Evolutionary conservation across 2,329 filamentous ascomycete species (phyloP).

Genomic region (Tolypocladium nubicola): DNA sequence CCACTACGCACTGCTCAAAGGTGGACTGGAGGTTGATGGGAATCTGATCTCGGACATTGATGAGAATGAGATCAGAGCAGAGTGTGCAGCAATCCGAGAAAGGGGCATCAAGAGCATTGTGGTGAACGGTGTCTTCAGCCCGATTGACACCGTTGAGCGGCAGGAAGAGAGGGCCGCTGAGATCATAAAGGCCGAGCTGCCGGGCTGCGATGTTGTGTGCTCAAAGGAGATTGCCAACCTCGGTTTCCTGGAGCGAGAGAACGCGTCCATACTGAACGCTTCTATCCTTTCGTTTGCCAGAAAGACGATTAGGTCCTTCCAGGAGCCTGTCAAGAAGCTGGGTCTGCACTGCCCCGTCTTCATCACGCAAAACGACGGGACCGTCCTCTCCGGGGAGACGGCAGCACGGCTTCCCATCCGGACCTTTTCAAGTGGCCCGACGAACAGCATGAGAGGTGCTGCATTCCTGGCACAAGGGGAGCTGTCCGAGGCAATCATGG

Average conservation of each 20-base stretch:
- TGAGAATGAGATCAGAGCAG: conserved; percentile 25
- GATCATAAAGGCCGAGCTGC: conserved; percentile 28
- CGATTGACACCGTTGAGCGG: conserved; percentile 35
- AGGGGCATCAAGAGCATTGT: conserved; percentile 37
- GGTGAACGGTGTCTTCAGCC: conserved; percentile 39
- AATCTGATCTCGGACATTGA: conserved; percentile 33
- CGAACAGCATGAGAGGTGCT: conserved; percentile 53
- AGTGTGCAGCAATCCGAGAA: conserved; percentile 26
- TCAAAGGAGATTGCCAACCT: conserved; percentile 42
- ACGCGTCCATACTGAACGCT: conserved; percentile 54
- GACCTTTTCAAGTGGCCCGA: conserved; percentile 53
- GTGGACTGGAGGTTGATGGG: conserved; percentile 43
- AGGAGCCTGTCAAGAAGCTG: conserved; percentile 37
- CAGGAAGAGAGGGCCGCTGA: conserved; percentile 38
- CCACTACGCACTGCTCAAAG: conserved; percentile 33
- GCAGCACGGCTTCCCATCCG: conserved; percentile 47
- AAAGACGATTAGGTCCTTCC: conserved; percentile 45
- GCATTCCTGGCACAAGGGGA: conserved; percentile 41
- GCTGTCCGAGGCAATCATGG: conserved; percentile 36
- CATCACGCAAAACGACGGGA: conserved; percentile 55
- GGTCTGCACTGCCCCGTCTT: conserved; percentile 44
- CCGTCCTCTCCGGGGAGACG: conserved; percentile 40
- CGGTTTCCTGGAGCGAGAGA: conserved; percentile 51
- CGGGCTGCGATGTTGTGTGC: conserved; percentile 34
- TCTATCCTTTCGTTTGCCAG: conserved; percentile 48